Conservation (phyloP, 306 rosid genomes). For the Rubus idaeus region DNA sequence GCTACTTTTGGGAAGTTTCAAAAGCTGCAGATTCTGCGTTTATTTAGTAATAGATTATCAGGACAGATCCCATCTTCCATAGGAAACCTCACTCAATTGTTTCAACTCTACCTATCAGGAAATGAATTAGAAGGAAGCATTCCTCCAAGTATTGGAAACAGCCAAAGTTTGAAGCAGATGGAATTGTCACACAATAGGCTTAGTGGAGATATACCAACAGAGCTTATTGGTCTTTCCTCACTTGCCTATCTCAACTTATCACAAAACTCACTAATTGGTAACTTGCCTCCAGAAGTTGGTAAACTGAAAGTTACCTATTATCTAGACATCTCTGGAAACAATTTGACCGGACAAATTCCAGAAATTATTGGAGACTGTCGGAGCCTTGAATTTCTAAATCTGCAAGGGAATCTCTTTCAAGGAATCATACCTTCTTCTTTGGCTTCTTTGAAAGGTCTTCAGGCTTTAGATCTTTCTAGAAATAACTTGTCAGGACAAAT, state of each 20-base stretch:
- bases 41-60: slow-evolving; percentile 27
- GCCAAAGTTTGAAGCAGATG: slow-evolving; percentile 17
- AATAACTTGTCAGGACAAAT: slow-evolving; percentile 35
- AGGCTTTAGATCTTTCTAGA: slow-evolving; percentile 28
- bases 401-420: slow-evolving; percentile 28
- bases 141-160: slow-evolving; percentile 27
- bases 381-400: slow-evolving; percentile 25
- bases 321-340: slow-evolving; percentile 32
- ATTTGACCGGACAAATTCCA: slow-evolving; percentile 33
- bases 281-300: slow-evolving; percentile 21
- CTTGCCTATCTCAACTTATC: slow-evolving; percentile 30
- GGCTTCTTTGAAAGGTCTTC: slow-evolving; percentile 30
- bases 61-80: slow-evolving; percentile 25
- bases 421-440: slow-evolving; percentile 40
- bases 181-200: neutral
- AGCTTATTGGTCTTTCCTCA: slow-evolving; percentile 14
- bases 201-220: slow-evolving; percentile 32
- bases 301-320: too few species aligned
- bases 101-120: neutral
- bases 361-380: slow-evolving; percentile 25
- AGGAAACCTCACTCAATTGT: slow-evolving; percentile 35
- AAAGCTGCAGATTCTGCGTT: neutral
- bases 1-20: slow-evolving; percentile 21
- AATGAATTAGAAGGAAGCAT: slow-evolving; percentile 38
- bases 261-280: slow-evolving; percentile 26